Evolutionary conservation across 495 filamentous ascomycete genomes (phyloP), one percentile per base, ranked within the genome.

Genomic region (Neurospora intermedia): DNA sequence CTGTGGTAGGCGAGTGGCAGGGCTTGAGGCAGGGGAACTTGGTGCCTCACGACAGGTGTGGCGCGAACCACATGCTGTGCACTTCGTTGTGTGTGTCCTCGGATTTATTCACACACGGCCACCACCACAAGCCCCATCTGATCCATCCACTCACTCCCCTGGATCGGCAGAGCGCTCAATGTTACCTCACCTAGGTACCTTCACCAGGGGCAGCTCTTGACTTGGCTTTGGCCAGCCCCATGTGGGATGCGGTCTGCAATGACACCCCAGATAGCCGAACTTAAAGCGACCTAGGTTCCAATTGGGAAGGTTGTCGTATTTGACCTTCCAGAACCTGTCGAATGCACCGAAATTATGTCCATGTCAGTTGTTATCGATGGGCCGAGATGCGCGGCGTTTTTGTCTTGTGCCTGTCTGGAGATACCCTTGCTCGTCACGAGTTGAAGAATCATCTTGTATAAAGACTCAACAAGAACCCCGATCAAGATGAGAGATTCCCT

Each of bases 301-400:
- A 79, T 79, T 72, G 71, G 76, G 77, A 77, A 79, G 77, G 77
- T 76, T 74, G 72, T 54, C 35, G 27, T 27, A 18, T 66, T 66
- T 31, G 70, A 76, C 75, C 75, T 76, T 76, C 75, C 75, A 43
- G 35, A 76, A 76, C 43, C 41, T 69, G 73, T 27, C 73, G 18
- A 66, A 27, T 66, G 54, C 54, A 66, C 54, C 54, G 54, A 66
- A 66, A 66, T 38, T 27, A 66, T 66, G 54, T 66, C 54, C 54
- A 66, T 66, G 27, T 38, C 54, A 66, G 35, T 35, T 18, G 54
- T 66, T 35, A 66, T 62, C 54, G 20, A 66, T 27, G 54, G 54
- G 4, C 35, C 35, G 35, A 38, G 35, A 38, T 38, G 35, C 35
- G 4, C 35, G 35, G 35, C 35, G 1, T 38, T 38, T 6, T 6